Evolutionary conservation across 2,329 filamentous ascomycete genomes (phyloP).

Genomic region (Apiospora kogelbergensis): DNA sequence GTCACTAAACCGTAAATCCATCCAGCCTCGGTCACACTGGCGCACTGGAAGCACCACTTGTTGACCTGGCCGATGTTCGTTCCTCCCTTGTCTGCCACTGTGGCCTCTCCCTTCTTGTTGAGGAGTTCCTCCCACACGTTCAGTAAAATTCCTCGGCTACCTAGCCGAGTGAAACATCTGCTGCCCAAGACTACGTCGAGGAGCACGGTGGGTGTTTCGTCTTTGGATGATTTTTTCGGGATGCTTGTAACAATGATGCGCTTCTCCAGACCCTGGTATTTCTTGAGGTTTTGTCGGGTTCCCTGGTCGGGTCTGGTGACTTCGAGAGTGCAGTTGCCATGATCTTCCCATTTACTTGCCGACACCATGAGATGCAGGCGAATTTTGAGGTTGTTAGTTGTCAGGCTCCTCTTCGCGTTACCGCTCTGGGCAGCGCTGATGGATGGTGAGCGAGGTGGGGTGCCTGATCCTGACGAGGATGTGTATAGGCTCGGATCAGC

Average conservation of each 20-base stretch:
- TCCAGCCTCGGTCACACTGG: constrained; percentile 50
- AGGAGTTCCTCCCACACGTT: constrained; percentile 82
- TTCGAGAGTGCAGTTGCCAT: constrained; percentile 80
- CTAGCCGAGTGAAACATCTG: constrained; percentile 80
- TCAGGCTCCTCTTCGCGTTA: constrained; percentile 51
- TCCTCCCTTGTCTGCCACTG: constrained; percentile 51
- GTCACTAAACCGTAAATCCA: constrained; percentile 59
- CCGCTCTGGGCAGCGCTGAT: constrained; percentile 53
- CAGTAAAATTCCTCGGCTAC: constrained; percentile 82
- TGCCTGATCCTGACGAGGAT: constrained; percentile 54
- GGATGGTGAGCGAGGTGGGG: constrained; percentile 56
- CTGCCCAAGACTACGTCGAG: constrained; percentile 85
- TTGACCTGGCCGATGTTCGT: constrained; percentile 55
- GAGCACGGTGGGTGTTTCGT: constrained; percentile 40
- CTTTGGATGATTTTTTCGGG: constrained; percentile 58
- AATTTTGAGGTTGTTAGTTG: constrained; percentile 80
- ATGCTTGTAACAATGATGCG: constrained; percentile 77
- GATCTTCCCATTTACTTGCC: constrained; percentile 83
- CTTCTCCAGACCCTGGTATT: constrained; percentile 73
- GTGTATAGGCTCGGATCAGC: constrained; percentile 62
- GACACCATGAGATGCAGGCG: constrained; percentile 79
- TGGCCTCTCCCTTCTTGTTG: constrained; percentile 57
- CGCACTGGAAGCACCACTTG: constrained; percentile 65
- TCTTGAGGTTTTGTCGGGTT: constrained; percentile 57
- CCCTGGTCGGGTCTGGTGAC: constrained; percentile 74